Evolutionary conservation across 208 protist genomes (phyloP), one percentile per base, ranked within the genome.

Genomic region (Trypanosoma conorhini): DNA sequence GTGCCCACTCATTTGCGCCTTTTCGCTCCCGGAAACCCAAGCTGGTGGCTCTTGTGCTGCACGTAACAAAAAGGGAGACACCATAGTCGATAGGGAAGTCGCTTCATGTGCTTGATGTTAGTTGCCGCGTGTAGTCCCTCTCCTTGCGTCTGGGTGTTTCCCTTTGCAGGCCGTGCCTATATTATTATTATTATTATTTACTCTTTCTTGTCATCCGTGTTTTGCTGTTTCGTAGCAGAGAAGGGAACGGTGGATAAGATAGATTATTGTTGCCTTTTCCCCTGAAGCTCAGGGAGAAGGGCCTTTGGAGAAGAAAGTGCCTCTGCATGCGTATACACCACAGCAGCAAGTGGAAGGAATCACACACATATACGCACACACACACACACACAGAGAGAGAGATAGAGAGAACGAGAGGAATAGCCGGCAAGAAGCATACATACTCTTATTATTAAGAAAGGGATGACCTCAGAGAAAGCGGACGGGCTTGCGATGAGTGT

Each of bases 401-500:
- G 8, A 66, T 1, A 55, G 44, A 13, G 35, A 46, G n/a, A 42
- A 28, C 31, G 24, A 48, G 31, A 60, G 28, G 17, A 52, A 52
- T 8, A 15, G 42, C 12, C 13, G 1, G 24, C 26, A 35, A 2
- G 31, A 24, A 57, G 26, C 44, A 40, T n/a, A n/a, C n/a, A n/a
- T n/a, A n/a, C n/a, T n/a, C n/a, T n/a, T n/a, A n/a, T n/a, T n/a
- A n/a, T n/a, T n/a, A n/a, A n/a, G n/a, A n/a, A n/a, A n/a, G n/a
- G n/a, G n/a, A n/a, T n/a, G n/a, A n/a, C n/a, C n/a, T n/a, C n/a
- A n/a, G n/a, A n/a, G n/a, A n/a, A n/a, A n/a, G n/a, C n/a, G n/a
- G n/a, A n/a, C n/a, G n/a, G n/a, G 24, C 26, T 63, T 30, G 24
- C 26, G 21, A 80, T 71, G 78, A 80, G 71, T 22, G 63, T 74